Evolutionary conservation across 1,139 yeast genomes (phyloP), one percentile per base, ranked within the genome.

Genomic region (Scheffersomyces illinoinensis): DNA sequence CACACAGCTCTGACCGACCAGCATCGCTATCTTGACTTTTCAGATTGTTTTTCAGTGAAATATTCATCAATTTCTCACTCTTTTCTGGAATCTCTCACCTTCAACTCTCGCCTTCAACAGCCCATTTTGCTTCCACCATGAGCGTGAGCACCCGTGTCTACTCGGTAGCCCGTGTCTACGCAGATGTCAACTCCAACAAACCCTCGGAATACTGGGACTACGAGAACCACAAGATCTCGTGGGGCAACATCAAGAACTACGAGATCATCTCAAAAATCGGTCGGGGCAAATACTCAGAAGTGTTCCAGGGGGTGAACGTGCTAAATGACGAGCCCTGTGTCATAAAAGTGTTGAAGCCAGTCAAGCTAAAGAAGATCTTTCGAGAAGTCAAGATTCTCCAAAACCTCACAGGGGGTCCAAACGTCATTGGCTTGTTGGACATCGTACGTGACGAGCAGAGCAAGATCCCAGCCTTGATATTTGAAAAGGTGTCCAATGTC

Each of bases 261-360:
- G 99, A 96, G 76, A 92, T 96, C 63, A 86, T 93, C 58, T 85
- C 89, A 64, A 95, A 95, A 74, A 91, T 96, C 56, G 99, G 99
- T 39, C 86, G 99, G 61, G 99, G 99, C 56, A 95, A 95, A 77
- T 96, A 96, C 76, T 91, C 97, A 8, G 99, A 96, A 76, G 99
- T 96, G 51, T 96, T 96, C 73, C 89, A 85, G 76, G 96, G 89
- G 47, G 77, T 84, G 60, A 81, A 83, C 68, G 75, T 78, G 56
- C 62, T 76, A 62, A 76, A 79, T 66, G 79, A 77, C 62, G 83
- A 77, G 71, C 84, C 83, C 49, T 85, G 89, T 70, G 91, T 88
- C 51, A 88, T 90, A 62, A 90, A 90, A 71, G 93, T 89, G 20
- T 78, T 90, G 67, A 90, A 90, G 69, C 96, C 96, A 2, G 93